Percentiles rank a stretch among this genome's conserved stretches.
Evolutionary conservation across 805 yeast genomes (phyloP).

Genomic region (Schwanniomyces pseudopolymorphus): DNA sequence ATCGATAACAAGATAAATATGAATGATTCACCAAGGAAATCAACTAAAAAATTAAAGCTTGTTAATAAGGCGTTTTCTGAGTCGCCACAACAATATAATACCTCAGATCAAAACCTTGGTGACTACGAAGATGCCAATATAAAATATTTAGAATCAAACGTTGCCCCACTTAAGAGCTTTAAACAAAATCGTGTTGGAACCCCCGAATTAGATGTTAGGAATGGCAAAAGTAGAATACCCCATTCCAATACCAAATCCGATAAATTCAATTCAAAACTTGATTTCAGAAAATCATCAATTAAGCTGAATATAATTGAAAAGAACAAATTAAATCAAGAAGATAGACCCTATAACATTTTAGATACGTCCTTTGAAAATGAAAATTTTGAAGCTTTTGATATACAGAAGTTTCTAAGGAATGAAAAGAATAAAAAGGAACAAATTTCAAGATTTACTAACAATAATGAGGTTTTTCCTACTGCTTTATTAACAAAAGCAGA

Average conservation of each 20-base stretch:
- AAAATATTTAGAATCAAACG: conserved; percentile 21
- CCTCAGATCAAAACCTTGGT: conserved; percentile 31
- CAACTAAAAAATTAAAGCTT: conserved; percentile 17
- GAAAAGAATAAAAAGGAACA: not conserved
- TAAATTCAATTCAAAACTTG: not conserved
- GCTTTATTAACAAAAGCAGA: not conserved
- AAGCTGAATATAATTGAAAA: not conserved
- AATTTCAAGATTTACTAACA: not conserved
- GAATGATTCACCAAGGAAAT: conserved; percentile 15
- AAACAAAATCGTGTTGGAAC: not conserved
- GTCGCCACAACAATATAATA: conserved; percentile 19
- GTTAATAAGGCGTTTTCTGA: conserved; percentile 8
- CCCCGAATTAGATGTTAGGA: not conserved
- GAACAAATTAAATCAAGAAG: not conserved
- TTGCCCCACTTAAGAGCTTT: not conserved
- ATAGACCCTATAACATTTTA: conserved; percentile 2
- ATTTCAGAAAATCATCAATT: not conserved
- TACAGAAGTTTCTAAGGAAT: not conserved
- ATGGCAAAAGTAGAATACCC: not conserved
- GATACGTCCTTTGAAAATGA: conserved; percentile 8
- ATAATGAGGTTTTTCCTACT: not conserved
- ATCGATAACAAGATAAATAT: not conserved
- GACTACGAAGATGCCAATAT: conserved; percentile 35
- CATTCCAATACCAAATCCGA: not conserved
- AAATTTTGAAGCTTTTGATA: conserved; percentile 1